A percentile compares a stretch with the other conserved stretches of the same genome.
phyloP scores from a whole-genome alignment of 2,329 filamentous ascomycete species.

The Trichophyton equinum region DNA sequence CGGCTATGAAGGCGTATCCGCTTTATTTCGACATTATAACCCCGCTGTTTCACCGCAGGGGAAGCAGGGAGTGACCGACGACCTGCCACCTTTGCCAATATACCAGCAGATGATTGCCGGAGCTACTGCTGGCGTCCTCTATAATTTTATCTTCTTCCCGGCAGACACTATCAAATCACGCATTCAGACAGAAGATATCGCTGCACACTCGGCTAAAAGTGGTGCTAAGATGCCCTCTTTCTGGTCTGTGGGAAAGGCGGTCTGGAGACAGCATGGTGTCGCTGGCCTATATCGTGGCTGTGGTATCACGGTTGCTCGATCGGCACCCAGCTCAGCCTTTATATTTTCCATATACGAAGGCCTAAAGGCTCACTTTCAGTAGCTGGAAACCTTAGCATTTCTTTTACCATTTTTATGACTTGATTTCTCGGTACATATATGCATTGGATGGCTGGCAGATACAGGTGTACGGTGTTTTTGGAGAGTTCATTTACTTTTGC shows the following conservation, averaged over 20 bases:
- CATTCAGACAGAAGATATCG: conserved; percentile 77
- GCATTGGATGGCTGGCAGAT: neutral
- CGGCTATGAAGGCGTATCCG: conserved; percentile 66
- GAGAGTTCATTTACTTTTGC: neutral
- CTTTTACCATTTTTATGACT: neutral
- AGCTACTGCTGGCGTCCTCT: conserved; percentile 77
- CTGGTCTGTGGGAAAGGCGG: conserved; percentile 51
- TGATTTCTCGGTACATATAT: neutral
- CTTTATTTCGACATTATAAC: conserved; percentile 53
- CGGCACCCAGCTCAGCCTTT: conserved; percentile 90
- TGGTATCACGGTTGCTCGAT: conserved; percentile 77
- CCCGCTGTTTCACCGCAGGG: conserved; percentile 16
- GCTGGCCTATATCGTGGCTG: conserved; percentile 85
- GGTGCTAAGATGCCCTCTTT: conserved; percentile 53
- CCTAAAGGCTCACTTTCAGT: conserved; percentile 32
- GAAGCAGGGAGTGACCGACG: conserved; percentile 10
- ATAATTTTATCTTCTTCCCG: conserved; percentile 96
- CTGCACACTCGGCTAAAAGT: conserved; percentile 19
- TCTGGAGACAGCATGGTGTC: conserved; percentile 76
- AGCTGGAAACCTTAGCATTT: conserved; percentile 47
- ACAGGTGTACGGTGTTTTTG: neutral
- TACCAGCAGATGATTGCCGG: conserved; percentile 82
- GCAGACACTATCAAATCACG: conserved; percentile 95
- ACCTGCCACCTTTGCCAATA: conserved; percentile 51
- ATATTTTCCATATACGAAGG: conserved; percentile 95